These are phyloP conservation scores for Microcyclospora pomicola DNA, from an alignment of 2,329 filamentous ascomycete species.

Conservation along the genomic window DNA sequence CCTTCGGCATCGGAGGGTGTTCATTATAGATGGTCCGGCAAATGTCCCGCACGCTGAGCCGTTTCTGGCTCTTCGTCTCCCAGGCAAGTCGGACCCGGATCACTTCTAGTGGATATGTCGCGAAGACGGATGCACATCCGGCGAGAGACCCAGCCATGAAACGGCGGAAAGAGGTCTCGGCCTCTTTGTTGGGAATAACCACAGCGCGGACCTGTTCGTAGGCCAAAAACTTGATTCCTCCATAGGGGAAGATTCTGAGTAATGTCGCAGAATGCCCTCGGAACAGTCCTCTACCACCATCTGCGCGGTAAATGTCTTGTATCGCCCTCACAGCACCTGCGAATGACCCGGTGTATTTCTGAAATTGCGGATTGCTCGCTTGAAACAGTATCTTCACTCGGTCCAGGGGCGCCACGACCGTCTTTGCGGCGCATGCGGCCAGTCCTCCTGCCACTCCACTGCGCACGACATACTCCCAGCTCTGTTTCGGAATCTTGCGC, in stretches of 20 bases:
- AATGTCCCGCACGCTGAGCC: slow-evolving; percentile 59
- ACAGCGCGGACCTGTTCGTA: slow-evolving; percentile 86
- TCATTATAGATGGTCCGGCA: slow-evolving; percentile 81
- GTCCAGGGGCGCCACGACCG: slow-evolving; percentile 85
- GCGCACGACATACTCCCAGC: slow-evolving; percentile 68
- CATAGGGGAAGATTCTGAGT: slow-evolving; percentile 90
- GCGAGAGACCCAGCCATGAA: slow-evolving; percentile 61
- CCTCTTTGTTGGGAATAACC: slow-evolving; percentile 54
- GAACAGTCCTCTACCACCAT: slow-evolving; percentile 67
- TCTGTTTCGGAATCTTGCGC: slow-evolving; percentile 52
- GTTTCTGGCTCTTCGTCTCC: slow-evolving; percentile 65
- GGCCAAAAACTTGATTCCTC: slow-evolving; percentile 92
- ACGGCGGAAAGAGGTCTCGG: slow-evolving; percentile 70
- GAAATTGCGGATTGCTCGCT: slow-evolving; percentile 82
- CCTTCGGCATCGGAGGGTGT: slow-evolving; percentile 29
- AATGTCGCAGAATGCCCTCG: slow-evolving; percentile 90
- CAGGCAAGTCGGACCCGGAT: slow-evolving; percentile 87
- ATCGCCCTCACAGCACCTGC: slow-evolving; percentile 70
- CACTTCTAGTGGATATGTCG: slow-evolving; percentile 90
- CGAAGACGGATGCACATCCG: slow-evolving; percentile 83
- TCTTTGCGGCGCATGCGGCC: slow-evolving; percentile 90
- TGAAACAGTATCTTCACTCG: slow-evolving; percentile 98
- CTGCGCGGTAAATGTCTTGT: slow-evolving; percentile 62
- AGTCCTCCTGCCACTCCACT: slow-evolving; percentile 78
- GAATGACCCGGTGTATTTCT: slow-evolving; percentile 86